Base-by-base conservation (phyloP, 805 yeast genomes). In the Schwanniomyces polymorphus region DNA sequence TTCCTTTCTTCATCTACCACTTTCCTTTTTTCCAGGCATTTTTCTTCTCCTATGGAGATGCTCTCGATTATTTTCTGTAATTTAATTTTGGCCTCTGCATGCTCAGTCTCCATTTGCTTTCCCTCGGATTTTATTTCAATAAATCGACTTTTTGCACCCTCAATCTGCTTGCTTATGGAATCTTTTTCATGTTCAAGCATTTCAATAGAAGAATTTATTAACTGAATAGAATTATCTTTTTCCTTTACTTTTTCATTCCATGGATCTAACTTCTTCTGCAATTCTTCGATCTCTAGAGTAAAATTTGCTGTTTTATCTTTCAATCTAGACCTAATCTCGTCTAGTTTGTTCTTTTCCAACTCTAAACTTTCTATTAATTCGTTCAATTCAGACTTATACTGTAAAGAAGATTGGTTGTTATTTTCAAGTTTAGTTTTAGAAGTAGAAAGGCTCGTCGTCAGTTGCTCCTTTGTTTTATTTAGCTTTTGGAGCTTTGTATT, bases 191-290 rank as follows among this genome's bases (percentile, higher is more conserved):
- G 78, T 18, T 68, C 59, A 7, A 86, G 58, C 62, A 88, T 75
- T 21, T 81, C 80, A n/a, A 88, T 74, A 49, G 85, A 81, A 7
- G 88, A 80, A 43, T 79, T 74, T 3, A 83, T 79, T n/a, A 88
- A 76, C 43, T 83, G 79, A 7, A 86, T 77, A 40, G 82, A 82
- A 11, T 86, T 78, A 46, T 82, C 82, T 47, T 84, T 83, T 12
- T 78, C 76, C 49, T 79, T 83, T 27, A 91, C 68, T 52, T 82
- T 78, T 25, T 79, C 84, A 49, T 81, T 82, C 91, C 95, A 90
- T 0, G 98, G 99, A 54, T 88, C 91, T 6, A 90, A 67, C 49
- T 85, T 75, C 7, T 73, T 75, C 60, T 88, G 91, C 34, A 83
- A 67, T 11, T 59, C 56, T 53, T 81, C 86, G 43, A 91, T 86